Conservation (phyloP, 148 eudicot genomes). For the Silene conica region DNA sequence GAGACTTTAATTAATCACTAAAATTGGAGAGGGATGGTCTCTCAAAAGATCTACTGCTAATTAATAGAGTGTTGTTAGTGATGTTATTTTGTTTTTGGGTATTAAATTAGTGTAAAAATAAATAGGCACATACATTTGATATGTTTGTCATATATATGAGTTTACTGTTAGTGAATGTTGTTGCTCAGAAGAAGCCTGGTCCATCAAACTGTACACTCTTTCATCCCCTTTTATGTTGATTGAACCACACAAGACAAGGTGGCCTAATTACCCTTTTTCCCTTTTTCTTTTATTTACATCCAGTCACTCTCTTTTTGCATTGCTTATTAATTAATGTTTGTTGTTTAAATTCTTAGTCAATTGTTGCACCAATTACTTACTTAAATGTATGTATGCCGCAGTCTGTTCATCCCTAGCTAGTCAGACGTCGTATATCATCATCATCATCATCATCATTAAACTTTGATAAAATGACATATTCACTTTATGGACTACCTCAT, state of each 20-base stretch:
- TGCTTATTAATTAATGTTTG: conserved; percentile 3
- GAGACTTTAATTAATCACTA: too few relatives aligned
- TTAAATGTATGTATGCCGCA: too few relatives aligned
- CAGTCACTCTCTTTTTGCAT: not conserved
- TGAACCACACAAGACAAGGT: conserved; percentile 69
- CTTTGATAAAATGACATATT: too few relatives aligned
- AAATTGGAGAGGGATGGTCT: too few relatives aligned
- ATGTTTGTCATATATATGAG: not conserved
- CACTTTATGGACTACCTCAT: too few relatives aligned
- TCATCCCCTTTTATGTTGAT: conserved; percentile 40
- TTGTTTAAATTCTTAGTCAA: conserved; percentile 12
- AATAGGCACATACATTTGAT: not conserved
- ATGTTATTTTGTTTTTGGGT: too few relatives aligned
- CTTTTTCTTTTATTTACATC: conserved; percentile 23
- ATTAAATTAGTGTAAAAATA: too few relatives aligned
- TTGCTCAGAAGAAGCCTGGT: conserved; percentile 18
- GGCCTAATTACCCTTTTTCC: conserved; percentile 49
- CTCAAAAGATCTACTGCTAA: too few relatives aligned
- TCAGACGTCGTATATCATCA: not conserved
- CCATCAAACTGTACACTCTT: conserved; percentile 33
- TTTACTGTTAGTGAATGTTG: conserved; percentile 11
- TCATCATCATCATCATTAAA: not conserved
- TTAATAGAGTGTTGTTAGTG: too few relatives aligned
- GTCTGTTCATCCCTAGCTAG: too few relatives aligned
- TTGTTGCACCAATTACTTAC: not conserved